These are phyloP conservation scores for Cladophialophora immunda DNA, from an alignment of 2,329 filamentous ascomycete genomes.

Conservation along the genomic window DNA sequence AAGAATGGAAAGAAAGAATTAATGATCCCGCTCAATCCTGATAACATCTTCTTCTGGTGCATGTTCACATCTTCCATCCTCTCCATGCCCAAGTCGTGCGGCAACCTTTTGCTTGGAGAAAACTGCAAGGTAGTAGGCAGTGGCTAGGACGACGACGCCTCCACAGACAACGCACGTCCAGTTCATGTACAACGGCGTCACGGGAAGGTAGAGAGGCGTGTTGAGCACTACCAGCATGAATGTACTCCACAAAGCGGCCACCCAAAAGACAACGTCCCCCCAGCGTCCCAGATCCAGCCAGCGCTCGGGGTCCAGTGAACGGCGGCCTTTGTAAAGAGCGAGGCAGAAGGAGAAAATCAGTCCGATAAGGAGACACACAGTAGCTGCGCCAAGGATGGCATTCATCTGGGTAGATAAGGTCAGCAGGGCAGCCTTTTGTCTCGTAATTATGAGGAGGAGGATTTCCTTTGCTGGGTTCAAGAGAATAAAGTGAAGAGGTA, in stretches of 20 bases:
- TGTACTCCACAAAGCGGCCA: constrained; percentile 54
- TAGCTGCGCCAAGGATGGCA: constrained; percentile 15
- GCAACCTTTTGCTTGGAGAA: neutral
- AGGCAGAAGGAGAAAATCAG: constrained; percentile 30
- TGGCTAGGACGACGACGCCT: neutral
- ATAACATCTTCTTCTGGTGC: no score
- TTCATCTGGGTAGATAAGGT: no score
- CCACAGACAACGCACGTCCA: constrained; percentile 35
- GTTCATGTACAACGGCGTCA: constrained; percentile 57
- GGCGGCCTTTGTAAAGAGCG: constrained; percentile 49
- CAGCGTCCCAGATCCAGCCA: constrained; percentile 47
- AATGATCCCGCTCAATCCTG: no score
- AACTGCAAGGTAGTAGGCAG: neutral
- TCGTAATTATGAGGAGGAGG: no score
- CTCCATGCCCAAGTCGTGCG: no score
- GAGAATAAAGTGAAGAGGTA: no score
- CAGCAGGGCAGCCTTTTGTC: no score
- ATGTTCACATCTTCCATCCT: no score
- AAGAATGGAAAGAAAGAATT: no score
- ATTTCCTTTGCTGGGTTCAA: no score
- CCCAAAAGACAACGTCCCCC: constrained; percentile 47
- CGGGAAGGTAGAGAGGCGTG: constrained; percentile 53
- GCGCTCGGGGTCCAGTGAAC: constrained; percentile 38
- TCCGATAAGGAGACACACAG: constrained; percentile 20
- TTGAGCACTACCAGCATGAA: constrained; percentile 57